Evolutionary conservation across 768 basidiomycete genomes (phyloP), one percentile per base, ranked within the genome.

Genomic region (Mycena galericulata): DNA sequence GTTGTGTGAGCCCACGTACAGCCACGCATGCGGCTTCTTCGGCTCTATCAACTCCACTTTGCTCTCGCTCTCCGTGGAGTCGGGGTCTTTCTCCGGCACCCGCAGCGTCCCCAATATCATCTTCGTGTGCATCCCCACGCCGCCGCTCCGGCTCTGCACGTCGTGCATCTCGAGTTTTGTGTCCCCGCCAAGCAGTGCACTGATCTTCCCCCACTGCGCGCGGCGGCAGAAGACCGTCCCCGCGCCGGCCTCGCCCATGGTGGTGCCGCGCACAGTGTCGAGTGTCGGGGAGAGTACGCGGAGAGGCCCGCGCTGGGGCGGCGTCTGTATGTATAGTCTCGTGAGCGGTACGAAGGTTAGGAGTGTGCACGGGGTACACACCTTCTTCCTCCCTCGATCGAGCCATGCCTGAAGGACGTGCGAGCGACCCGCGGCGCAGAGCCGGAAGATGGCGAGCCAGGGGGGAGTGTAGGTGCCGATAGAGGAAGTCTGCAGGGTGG

Each of bases 41-140:
- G 77, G 57, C 36, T 73, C 67, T 20, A 72, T 36, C 22, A 74
- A 74, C 58, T 70, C 73, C 2, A 73, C 61, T 2, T 51, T 59
- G 41, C 67, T 67, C 15, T 47, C 60, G 18, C 34, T 18, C 11
- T 76, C 77, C 71, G 76, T 45, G 51, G 32, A 62, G 8, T 58
- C 38, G n/a, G 56, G 76, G 67, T 83, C 80, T 17, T 73, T 73
- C 43, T 81, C 80, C 70, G 57, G 49, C 17, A 27, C n/a, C 27
- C 61, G 60, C 9, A 70, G 65, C 27, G 80, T 83, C 9, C 75
- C 87, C 4, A 87, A 74, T n/a, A 86, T 83, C 87, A 87, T 87
- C 87, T 92, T 92, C 22, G 88, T 86, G 63, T 92, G 90, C 90
- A 91, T 91, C 74, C 91, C 77, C 11, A 91, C 85, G 1, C 78